These are phyloP conservation scores for Solanum commersonii DNA, from an alignment of 257 asterid species.

Conservation along the genomic window DNA sequence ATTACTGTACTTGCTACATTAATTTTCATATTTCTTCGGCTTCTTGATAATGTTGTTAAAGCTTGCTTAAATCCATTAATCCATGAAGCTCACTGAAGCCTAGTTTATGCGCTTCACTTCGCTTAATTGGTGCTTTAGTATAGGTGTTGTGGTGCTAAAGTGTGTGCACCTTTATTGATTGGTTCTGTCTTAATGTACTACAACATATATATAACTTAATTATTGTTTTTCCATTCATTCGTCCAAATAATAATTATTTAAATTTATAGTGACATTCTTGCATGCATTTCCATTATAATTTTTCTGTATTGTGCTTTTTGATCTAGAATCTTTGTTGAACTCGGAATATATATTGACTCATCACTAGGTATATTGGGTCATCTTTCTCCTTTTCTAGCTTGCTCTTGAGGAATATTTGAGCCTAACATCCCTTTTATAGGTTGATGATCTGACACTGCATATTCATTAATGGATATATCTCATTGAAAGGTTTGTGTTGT, in stretches of 20 bases:
- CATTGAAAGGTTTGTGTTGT: not conserved
- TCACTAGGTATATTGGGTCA: not conserved
- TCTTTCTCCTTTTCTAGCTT: not conserved
- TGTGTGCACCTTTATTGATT: not conserved
- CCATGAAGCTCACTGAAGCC: not conserved
- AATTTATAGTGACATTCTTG: not conserved
- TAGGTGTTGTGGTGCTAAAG: not conserved
- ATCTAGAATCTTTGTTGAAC: not conserved
- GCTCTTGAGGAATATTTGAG: not conserved
- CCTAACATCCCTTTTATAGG: not conserved
- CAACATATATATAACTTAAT: not conserved
- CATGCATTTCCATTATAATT: not conserved
- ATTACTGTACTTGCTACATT: too few species aligned
- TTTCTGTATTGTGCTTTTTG: not conserved
- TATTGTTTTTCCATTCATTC: not conserved
- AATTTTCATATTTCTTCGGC: not conserved
- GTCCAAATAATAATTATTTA: not conserved
- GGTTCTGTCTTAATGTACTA: not conserved
- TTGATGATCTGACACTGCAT: not conserved
- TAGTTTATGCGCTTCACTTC: not conserved
- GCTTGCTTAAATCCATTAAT: not conserved
- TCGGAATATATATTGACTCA: not conserved
- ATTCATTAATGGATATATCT: not conserved
- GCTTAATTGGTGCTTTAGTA: not conserved
- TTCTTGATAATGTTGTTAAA: not conserved